Evolutionary conservation across 169 alveolate species (phyloP), one percentile per base, ranked within the genome.

Genomic region (Cyclospora cayetanensis): DNA sequence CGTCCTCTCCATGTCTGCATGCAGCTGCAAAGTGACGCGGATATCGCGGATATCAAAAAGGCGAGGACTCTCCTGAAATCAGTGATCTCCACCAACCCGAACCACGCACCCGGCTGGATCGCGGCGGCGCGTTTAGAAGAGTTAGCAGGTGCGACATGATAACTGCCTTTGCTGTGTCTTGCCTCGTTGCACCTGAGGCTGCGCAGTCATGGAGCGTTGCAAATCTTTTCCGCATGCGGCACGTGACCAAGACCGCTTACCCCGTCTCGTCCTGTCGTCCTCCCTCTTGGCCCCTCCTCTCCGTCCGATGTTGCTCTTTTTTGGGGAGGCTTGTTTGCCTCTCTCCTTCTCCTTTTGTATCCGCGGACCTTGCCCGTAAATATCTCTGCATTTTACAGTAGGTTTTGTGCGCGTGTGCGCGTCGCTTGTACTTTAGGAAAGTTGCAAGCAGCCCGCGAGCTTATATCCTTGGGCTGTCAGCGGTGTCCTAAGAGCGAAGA

Each of bases 101-200:
- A 97, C 53, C 99, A 97, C 95, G 98, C 99, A 2, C 97, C 98
- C 31, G 99, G 99, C 31, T 99, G 99, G 99, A 98, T 99, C 35
- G 99, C 99, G 34, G 99, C 99, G 27, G 99, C 99, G 29, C 96
- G 99, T 50, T 93, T 99, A 87, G 99, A 99, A 93, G 99, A 98
- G 90, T 93, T 97, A 53, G 99, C 99, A 29, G 97, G 97, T 46
- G 53, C 37, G 25, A 72, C n/a, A 25, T 63, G 63, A 65, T n/a
- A 27, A n/a, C n/a, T n/a, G n/a, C n/a, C n/a, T n/a, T n/a, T 55
- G 83, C 60, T 55, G 65, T 53, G 18, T n/a, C 66, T 22, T 53
- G 22, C 35, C 5, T 80, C 66, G 25, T 52, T 70, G 52, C 22
- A 53, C 31, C 63, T 80, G 27, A 29, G 29, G 2, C 35, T 0